Evolutionary conservation across 371 early-diverging fungal genomes (phyloP).

Genomic region (Mucor saturninus): DNA sequence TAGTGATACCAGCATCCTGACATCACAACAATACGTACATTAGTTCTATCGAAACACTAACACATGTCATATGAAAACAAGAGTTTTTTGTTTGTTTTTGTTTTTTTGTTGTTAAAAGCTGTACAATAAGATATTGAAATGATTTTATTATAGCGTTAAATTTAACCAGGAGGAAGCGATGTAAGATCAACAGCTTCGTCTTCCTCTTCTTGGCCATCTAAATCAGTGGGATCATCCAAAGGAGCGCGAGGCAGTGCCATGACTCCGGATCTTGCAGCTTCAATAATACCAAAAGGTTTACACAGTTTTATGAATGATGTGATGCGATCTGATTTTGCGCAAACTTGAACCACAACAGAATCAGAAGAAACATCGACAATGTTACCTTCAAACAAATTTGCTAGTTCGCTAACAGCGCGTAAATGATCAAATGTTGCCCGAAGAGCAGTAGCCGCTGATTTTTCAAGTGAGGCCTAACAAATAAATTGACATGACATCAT

Average conservation of each 20-base stretch:
- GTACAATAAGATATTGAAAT: too few relatives aligned
- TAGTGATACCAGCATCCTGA: too few relatives aligned
- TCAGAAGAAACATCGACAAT: conserved; percentile 88
- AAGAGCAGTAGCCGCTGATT: conserved; percentile 49
- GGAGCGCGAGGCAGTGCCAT: conserved; percentile 95
- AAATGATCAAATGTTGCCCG: conserved; percentile 78
- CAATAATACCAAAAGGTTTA: conserved; percentile 92
- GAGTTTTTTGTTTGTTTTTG: too few relatives aligned
- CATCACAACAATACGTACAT: too few relatives aligned
- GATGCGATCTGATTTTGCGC: conserved; percentile 87
- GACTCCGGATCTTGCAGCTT: conserved; percentile 89
- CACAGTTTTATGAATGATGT: conserved; percentile 90
- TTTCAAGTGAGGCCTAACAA: neutral
- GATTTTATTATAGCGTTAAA: too few relatives aligned
- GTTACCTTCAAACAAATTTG: conserved; percentile 83
- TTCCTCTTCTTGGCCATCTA: conserved; percentile 64
- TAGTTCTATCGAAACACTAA: too few relatives aligned
- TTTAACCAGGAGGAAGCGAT: conserved; percentile 89
- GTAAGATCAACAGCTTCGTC: conserved; percentile 75
- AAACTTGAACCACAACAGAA: conserved; percentile 82
- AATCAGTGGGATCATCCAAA: conserved; percentile 58
- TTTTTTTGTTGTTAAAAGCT: too few relatives aligned
- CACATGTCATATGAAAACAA: too few relatives aligned
- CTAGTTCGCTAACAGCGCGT: conserved; percentile 77
- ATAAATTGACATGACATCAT: neutral